These are phyloP conservation scores for Hsuehochloa calcarea DNA, from an alignment of 176 grass and related monocot species.

Conservation along the genomic window DNA sequence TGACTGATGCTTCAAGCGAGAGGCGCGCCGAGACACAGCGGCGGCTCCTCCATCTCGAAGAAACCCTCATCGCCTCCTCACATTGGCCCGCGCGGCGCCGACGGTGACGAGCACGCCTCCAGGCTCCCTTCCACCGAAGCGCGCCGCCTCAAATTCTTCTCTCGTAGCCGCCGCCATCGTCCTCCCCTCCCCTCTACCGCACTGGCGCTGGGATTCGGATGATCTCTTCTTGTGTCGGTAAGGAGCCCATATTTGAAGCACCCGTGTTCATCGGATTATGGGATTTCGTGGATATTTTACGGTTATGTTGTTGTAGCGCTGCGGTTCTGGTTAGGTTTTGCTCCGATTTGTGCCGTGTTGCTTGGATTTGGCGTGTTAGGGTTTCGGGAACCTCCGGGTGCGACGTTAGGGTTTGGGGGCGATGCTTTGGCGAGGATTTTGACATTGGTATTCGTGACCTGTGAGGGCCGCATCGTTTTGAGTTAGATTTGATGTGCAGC, in stretches of 20 bases:
- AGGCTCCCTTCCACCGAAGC: background rate
- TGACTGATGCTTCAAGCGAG: too few relatives aligned
- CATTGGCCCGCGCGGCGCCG: background rate
- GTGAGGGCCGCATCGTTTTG: background rate
- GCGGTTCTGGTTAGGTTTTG: background rate
- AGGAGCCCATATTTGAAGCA: background rate
- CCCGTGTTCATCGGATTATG: background rate
- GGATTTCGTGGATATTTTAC: background rate
- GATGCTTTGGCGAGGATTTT: background rate
- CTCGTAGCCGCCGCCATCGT: background rate
- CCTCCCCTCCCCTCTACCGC: background rate
- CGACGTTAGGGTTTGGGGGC: background rate
- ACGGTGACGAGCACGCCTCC: background rate
- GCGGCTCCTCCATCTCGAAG: background rate
- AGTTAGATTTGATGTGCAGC: background rate
- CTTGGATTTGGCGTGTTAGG: background rate
- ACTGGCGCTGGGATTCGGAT: background rate
- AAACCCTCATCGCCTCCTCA: background rate
- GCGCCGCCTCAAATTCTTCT: background rate
- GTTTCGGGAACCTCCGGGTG: background rate
- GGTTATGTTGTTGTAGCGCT: background rate
- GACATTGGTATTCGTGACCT: background rate
- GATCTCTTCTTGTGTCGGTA: background rate
- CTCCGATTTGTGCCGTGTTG: background rate
- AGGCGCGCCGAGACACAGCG: too few relatives aligned